Percentiles rank a stretch among this genome's conserved stretches.
These are phyloP conservation scores for Boletellus dicymbophilus DNA, from an alignment of 1,284 basidiomycete genomes.

Conservation along the genomic window DNA sequence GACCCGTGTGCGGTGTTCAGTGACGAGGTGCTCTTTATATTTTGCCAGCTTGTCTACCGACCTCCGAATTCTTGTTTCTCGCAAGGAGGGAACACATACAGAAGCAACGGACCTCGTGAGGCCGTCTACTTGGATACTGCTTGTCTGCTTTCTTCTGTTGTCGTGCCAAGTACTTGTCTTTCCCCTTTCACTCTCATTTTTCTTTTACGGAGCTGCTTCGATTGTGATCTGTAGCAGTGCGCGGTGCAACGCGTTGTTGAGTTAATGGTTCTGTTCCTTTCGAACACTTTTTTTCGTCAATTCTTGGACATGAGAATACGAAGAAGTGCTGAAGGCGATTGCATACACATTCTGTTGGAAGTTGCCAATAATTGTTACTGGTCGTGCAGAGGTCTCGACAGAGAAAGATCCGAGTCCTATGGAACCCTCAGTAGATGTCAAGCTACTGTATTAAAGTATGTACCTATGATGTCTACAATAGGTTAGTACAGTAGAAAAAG, in stretches of 20 bases:
- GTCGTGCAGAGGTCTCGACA: too few species aligned
- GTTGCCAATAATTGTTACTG: too few species aligned
- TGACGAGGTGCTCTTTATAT: conserved; percentile 56
- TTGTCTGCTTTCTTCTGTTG: conserved; percentile 55
- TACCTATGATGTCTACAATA: too few species aligned
- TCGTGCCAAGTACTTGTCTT: conserved; percentile 58
- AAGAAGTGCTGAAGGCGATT: conserved; percentile 80
- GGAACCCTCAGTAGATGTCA: too few species aligned
- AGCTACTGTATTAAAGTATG: too few species aligned
- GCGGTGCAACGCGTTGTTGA: conserved; percentile 69
- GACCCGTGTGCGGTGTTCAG: conserved; percentile 48
- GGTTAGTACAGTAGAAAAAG: too few species aligned
- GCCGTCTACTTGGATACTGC: conserved; percentile 90
- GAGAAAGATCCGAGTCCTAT: too few species aligned
- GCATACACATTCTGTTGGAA: conserved; percentile 61
- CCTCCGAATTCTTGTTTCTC: conserved; percentile 28
- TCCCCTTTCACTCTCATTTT: neutral
- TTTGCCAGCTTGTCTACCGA: conserved; percentile 40
- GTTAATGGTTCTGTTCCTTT: conserved; percentile 70
- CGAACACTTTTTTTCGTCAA: conserved; percentile 85
- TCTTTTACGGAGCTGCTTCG: neutral
- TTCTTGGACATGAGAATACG: conserved; percentile 93
- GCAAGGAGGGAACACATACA: conserved; percentile 23
- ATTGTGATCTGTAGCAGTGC: conserved; percentile 46
- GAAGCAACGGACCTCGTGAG: conserved; percentile 39